Evolutionary conservation across 2,329 filamentous ascomycete genomes (phyloP).

Genomic region (Orbilia ellipsospora): DNA sequence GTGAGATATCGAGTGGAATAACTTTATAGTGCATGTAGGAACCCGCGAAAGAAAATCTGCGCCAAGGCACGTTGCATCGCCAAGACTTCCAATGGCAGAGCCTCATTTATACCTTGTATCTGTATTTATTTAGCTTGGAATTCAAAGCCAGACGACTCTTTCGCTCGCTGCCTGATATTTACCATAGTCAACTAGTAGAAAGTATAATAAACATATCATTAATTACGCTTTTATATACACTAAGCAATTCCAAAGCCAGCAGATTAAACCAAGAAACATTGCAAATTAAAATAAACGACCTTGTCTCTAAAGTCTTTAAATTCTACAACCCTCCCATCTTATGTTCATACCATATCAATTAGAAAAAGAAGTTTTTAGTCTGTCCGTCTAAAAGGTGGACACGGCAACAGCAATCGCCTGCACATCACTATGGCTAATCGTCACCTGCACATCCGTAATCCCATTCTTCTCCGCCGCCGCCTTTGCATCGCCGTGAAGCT

Average conservation of each 20-base stretch:
- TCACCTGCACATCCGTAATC: conserved; percentile 88
- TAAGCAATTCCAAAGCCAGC: background rate
- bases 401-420: conserved; percentile 96
- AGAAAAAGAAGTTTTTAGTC: background rate
- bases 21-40: too few species aligned
- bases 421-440: conserved; percentile 93
- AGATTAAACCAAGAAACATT: background rate
- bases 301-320: too few species aligned
- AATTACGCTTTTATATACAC: conserved; percentile 43
- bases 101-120: conserved; percentile 11
- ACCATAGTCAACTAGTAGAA: background rate
- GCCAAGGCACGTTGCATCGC: conserved; percentile 12
- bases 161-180: background rate
- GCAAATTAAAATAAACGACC: background rate
- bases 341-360: background rate
- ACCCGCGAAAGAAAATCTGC: conserved; percentile 22
- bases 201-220: background rate
- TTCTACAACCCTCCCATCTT: too few species aligned
- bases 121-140: background rate
- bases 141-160: background rate
- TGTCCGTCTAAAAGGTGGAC: conserved; percentile 73
- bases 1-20: too few species aligned
- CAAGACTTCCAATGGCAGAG: conserved; percentile 32
- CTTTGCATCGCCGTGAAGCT: conserved; percentile 89
- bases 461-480: conserved; percentile 85